Evolutionary conservation across 2,329 filamentous ascomycete genomes (phyloP).

Genomic region (Herpotrichia juniperi): DNA sequence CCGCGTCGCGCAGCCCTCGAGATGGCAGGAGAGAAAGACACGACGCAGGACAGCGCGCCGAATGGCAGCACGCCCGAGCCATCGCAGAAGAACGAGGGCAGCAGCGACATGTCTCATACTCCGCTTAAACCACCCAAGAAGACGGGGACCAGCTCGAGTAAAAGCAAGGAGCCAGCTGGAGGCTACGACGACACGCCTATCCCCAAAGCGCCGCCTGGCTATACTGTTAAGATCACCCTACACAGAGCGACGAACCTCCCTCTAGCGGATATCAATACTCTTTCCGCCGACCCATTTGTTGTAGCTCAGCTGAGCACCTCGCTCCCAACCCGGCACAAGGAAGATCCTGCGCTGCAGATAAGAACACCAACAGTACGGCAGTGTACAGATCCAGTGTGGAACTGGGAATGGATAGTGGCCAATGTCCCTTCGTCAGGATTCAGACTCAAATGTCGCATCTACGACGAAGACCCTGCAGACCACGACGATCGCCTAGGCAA

Average conservation of each 20-base stretch:
- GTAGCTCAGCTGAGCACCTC: conserved; percentile 74
- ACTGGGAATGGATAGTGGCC: conserved; percentile 84
- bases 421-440: conserved; percentile 85
- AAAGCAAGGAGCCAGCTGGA: conserved; percentile 64
- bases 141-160: conserved; percentile 28
- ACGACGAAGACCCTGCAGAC: conserved; percentile 88
- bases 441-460: conserved; percentile 81
- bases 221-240: conserved; percentile 84
- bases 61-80: conserved; percentile 3
- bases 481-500: conserved; percentile 88
- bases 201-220: conserved; percentile 75
- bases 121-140: conserved; percentile 31
- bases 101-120: conserved; percentile 3
- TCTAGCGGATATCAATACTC: conserved; percentile 76
- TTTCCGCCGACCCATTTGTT: conserved; percentile 84
- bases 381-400: conserved; percentile 78
- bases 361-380: conserved; percentile 78
- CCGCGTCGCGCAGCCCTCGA: background rate
- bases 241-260: conserved; percentile 82
- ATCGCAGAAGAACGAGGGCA: conserved; percentile 7
- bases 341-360: conserved; percentile 76
- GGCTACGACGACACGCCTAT: conserved; percentile 83
- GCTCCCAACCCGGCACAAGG: conserved; percentile 79
- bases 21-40: conserved; percentile 19
- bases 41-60: background rate